Base-by-base conservation (phyloP, 345 rosid genomes). In the Capsella bursapastoris region DNA sequence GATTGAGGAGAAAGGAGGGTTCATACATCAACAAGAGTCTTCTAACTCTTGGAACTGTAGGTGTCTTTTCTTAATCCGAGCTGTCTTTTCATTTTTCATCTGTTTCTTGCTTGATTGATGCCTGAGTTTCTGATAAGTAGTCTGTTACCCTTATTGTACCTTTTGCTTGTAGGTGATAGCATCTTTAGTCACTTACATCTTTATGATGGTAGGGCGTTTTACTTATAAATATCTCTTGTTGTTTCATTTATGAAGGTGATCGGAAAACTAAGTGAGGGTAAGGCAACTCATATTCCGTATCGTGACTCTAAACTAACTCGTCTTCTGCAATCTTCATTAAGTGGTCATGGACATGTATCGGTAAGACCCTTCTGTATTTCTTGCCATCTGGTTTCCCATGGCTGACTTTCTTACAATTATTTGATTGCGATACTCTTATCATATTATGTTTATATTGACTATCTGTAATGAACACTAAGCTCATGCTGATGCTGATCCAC, bases 11-110 rank as follows among this genome's bases (percentile, higher is more conserved):
- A 78, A 96, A 92, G 82, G 99, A 96, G 82, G 99, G 98, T 77
- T 84, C 99, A 76, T 96, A 90, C 84, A 96, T 96, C 76, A 96
- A 96, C 87, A 96, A 96, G 87, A 96, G 98, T 72, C 99, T 96
- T 81, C 86, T 96, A 35, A 96, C 99, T 76, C 93, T 96, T 79
- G 99, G 99, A 82, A 92, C 99, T 55, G 99, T 96, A 83, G 9
- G 95, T 84, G 57, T 70, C 64, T 75, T 69, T 59, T 47, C 32
- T 35, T 68, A 57, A 25, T 63, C 15, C 7, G 51, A 49, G 40
- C 64, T 18, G n/a, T 51, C 37, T 7, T 55, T 74, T 53, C 32
- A 15, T 22, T 52, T 52, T 25, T 43, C 68, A 34, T 32, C 18
- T 63, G 28, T 56, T 70, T 48, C 40, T 35, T 35, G 37, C 41